These are phyloP conservation scores for Saccharomycodes ludwigii DNA, from an alignment of 805 yeast genomes.

Conservation along the genomic window DNA sequence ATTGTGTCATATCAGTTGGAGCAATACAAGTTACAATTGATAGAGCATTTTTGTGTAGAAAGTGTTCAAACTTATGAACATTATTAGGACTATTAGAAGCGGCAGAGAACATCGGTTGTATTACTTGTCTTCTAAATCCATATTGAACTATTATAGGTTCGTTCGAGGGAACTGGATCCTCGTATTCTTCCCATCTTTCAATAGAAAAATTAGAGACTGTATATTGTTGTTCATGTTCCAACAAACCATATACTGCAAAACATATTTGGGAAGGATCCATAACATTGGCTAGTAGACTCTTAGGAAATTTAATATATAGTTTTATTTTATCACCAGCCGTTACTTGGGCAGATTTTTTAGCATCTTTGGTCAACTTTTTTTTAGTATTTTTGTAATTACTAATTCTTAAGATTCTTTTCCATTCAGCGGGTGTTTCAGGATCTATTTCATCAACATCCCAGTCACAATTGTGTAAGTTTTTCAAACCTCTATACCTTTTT, in stretches of 20 bases:
- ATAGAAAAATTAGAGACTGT: slow-evolving; percentile 74
- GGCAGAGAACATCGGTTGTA: slow-evolving; percentile 75
- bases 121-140: slow-evolving; percentile 80
- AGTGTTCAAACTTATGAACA: slow-evolving; percentile 78
- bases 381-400: slow-evolving; percentile 67
- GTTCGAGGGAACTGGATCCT: slow-evolving; percentile 73
- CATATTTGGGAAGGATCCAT: slow-evolving; percentile 34
- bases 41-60: slow-evolving; percentile 62
- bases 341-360: slow-evolving; percentile 32
- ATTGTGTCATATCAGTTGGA: slow-evolving; percentile 72
- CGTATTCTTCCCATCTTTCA: slow-evolving; percentile 83
- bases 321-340: slow-evolving; percentile 54
- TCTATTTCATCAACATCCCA: slow-evolving; percentile 88
- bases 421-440: slow-evolving; percentile 60
- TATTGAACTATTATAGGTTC: slow-evolving; percentile 77
- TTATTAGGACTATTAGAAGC: slow-evolving; percentile 68
- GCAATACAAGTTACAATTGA: slow-evolving; percentile 79
- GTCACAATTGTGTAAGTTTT: slow-evolving; percentile 61
- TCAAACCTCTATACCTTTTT: slow-evolving; percentile 74
- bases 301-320: slow-evolving; percentile 48
- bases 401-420: slow-evolving; percentile 64
- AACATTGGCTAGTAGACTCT: slow-evolving; percentile 30
- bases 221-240: slow-evolving; percentile 77
- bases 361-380: slow-evolving; percentile 53
- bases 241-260: slow-evolving; percentile 57